These are phyloP conservation scores for Telfairia occidentalis DNA, from an alignment of 331 rosid genomes.

Conservation along the genomic window DNA sequence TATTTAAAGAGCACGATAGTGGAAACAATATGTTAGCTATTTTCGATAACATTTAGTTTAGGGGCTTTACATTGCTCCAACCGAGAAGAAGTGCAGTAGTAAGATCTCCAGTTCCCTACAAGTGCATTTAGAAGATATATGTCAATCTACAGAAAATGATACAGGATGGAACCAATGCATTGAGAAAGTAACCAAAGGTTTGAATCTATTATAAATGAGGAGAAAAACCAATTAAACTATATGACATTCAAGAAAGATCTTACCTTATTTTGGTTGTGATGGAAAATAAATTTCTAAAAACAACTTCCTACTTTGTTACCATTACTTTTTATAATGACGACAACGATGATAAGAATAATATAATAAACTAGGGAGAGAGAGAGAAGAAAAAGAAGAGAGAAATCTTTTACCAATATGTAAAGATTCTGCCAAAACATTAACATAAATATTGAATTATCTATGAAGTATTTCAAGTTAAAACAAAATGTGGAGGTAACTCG, in stretches of 20 bases:
- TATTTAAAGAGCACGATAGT: constrained; percentile 12
- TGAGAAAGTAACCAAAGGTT: neutral
- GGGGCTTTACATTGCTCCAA: constrained; percentile 73
- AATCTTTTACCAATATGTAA: neutral
- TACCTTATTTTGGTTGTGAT: neutral
- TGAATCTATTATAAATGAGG: neutral
- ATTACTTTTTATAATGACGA: neutral
- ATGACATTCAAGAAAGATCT: neutral
- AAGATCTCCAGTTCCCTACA: constrained; percentile 92
- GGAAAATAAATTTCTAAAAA: neutral
- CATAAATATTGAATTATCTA: too few relatives aligned
- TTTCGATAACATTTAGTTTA: constrained; percentile 15
- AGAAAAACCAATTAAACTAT: neutral
- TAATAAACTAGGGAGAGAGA: neutral
- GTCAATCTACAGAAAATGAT: neutral
- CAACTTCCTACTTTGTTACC: neutral
- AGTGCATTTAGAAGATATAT: constrained; percentile 13
- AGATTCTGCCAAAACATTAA: neutral
- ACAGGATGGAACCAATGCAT: neutral
- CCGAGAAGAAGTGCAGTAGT: constrained; percentile 81
- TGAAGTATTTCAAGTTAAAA: too few relatives aligned
- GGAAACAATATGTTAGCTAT: neutral
- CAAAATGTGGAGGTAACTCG: too few relatives aligned
- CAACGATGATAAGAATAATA: too few relatives aligned
- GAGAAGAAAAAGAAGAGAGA: neutral